Conservation (phyloP, 2,329 filamentous ascomycete species). For the Colletotrichum sublineola region DNA sequence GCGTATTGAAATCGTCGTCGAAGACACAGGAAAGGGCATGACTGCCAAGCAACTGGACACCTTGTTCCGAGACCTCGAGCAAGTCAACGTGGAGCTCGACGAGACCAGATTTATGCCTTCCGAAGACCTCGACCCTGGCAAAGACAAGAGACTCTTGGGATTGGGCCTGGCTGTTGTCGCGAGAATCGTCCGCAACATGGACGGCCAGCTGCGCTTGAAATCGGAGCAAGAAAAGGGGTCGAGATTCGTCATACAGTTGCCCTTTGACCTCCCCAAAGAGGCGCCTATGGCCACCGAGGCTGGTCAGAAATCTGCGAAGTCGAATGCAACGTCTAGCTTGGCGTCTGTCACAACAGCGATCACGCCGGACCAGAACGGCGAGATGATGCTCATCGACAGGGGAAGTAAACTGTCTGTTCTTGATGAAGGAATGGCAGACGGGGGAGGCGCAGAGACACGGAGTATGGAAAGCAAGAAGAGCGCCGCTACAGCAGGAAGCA, state of each 20-base stretch:
- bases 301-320: conserved; percentile 36
- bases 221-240: conserved; percentile 87
- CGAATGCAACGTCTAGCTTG: conserved; percentile 45
- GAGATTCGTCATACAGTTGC: conserved; percentile 83
- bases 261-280: conserved; percentile 74
- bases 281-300: conserved; percentile 46
- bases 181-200: conserved; percentile 89
- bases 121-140: conserved; percentile 47
- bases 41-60: conserved; percentile 70
- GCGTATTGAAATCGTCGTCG: conserved; percentile 79
- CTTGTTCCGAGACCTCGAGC: conserved; percentile 70
- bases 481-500: conserved; percentile 56
- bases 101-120: conserved; percentile 43
- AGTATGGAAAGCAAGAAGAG: conserved; percentile 52
- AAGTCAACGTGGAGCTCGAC: conserved; percentile 64
- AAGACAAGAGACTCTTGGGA: conserved; percentile 69
- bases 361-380: conserved; percentile 57
- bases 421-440: conserved; percentile 3
- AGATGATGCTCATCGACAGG: conserved; percentile 73
- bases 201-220: conserved; percentile 86
- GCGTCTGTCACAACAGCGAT: conserved; percentile 51
- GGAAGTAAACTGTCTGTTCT: conserved; percentile 47
- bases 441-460: conserved; percentile 43
- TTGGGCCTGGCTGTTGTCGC: conserved; percentile 91
- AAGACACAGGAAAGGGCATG: conserved; percentile 83